These are phyloP conservation scores for Daldinia loculata DNA, from an alignment of 495 filamentous ascomycete genomes.

Conservation along the genomic window DNA sequence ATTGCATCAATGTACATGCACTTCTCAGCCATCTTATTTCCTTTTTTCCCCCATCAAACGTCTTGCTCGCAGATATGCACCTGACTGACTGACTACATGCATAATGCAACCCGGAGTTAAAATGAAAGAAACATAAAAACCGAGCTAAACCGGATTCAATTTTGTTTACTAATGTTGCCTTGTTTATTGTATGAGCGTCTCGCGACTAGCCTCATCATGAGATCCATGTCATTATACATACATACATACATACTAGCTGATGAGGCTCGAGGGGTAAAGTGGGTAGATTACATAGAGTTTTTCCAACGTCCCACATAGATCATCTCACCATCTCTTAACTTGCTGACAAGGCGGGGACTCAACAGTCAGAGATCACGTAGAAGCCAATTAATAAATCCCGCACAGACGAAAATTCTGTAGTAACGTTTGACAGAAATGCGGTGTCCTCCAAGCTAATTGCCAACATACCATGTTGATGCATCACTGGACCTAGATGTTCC, in stretches of 20 bases:
- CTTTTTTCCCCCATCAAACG: not conserved
- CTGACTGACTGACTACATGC: not conserved
- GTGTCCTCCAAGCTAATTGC: constrained; percentile 7
- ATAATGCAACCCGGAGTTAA: not conserved
- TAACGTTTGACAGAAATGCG: not conserved
- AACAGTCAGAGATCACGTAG: not conserved
- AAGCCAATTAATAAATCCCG: constrained; percentile 11
- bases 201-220: not conserved
- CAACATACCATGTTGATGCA: constrained; percentile 6
- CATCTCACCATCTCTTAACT: constrained; percentile 1
- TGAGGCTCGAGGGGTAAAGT: constrained; percentile 9
- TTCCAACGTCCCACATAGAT: constrained; percentile 4
- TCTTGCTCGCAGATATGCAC: not conserved
- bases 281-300: not conserved
- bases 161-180: not conserved
- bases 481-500: not conserved
- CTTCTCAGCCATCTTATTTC: not conserved
- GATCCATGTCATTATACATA: not conserved
- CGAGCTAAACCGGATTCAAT: not conserved
- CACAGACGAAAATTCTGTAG: not conserved
- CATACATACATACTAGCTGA: too few relatives aligned
- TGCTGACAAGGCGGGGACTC: not conserved
- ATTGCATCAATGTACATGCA: not conserved
- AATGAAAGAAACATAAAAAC: not conserved
- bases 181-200: not conserved